Evolutionary conservation across 208 protist species (phyloP).

Genomic region (Crithidia bombi): DNA sequence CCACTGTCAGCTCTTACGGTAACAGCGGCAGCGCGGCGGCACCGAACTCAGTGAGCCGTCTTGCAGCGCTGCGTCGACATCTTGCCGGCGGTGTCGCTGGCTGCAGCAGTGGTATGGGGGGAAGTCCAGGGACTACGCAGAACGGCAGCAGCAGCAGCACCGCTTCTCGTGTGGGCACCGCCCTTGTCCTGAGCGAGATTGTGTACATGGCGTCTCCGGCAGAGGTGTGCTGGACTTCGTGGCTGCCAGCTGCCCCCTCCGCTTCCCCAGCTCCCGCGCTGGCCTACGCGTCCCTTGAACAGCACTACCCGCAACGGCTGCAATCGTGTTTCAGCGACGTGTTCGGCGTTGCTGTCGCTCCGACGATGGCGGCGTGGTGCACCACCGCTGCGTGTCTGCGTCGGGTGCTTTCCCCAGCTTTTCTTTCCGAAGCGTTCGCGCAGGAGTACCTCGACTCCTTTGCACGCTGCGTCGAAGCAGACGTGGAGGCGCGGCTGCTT

Average conservation of each 20-base stretch:
- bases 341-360: conserved; percentile 38
- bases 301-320: conserved; percentile 31
- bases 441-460: conserved; percentile 34
- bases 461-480: conserved; percentile 37
- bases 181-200: not conserved
- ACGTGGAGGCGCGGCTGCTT: conserved; percentile 35
- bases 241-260: not conserved
- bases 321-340: conserved; percentile 22
- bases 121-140: not conserved
- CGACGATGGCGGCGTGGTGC: conserved; percentile 51
- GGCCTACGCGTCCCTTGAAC: conserved; percentile 17
- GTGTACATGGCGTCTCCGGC: conserved; percentile 41
- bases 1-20: not conserved
- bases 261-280: conserved; percentile 7
- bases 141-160: too few species aligned
- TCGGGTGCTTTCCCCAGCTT: not conserved
- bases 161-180: not conserved
- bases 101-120: too few species aligned
- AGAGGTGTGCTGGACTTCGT: conserved; percentile 57
- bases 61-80: conserved; percentile 20
- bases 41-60: not conserved
- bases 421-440: conserved; percentile 25
- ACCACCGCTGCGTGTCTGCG: conserved; percentile 29
- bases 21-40: not conserved
- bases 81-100: not conserved